These are phyloP conservation scores for Xerocomellus dryophilus DNA, from an alignment of 768 basidiomycete species.

Conservation along the genomic window DNA sequence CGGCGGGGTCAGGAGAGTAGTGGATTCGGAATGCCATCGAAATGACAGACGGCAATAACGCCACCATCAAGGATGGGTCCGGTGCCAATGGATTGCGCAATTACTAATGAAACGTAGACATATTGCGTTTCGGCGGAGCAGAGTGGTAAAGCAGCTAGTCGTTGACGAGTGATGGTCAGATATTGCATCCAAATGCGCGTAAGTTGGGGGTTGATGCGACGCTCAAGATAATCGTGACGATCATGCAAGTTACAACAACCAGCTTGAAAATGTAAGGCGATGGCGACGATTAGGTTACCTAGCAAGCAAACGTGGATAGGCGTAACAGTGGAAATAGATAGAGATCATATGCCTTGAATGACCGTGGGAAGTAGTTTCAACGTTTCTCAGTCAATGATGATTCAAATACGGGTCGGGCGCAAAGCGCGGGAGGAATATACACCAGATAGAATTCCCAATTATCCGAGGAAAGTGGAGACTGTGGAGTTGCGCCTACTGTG, in stretches of 20 bases:
- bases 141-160: not conserved
- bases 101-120: not conserved
- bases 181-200: not conserved
- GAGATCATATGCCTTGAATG: not conserved
- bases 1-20: not conserved
- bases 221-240: not conserved
- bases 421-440: conserved; percentile 4
- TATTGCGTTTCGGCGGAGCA: not conserved
- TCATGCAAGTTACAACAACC: not conserved
- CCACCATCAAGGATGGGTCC: not conserved
- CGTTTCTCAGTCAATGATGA: not conserved
- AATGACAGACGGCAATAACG: not conserved
- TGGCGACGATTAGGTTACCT: not conserved
- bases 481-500: not conserved
- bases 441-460: not conserved
- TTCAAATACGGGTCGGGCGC: not conserved
- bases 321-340: conserved; percentile 3
- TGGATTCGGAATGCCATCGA: not conserved
- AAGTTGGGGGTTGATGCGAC: not conserved
- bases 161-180: not conserved
- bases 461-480: not conserved
- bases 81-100: not conserved
- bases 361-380: conserved; percentile 8
- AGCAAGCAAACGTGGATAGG: not conserved
- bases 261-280: too few relatives aligned